A percentile compares a stretch with the other conserved stretches of the same genome.
These are phyloP conservation scores for Gnetum montanum DNA, from an alignment of 75 land plant genomes.

Conservation along the genomic window DNA sequence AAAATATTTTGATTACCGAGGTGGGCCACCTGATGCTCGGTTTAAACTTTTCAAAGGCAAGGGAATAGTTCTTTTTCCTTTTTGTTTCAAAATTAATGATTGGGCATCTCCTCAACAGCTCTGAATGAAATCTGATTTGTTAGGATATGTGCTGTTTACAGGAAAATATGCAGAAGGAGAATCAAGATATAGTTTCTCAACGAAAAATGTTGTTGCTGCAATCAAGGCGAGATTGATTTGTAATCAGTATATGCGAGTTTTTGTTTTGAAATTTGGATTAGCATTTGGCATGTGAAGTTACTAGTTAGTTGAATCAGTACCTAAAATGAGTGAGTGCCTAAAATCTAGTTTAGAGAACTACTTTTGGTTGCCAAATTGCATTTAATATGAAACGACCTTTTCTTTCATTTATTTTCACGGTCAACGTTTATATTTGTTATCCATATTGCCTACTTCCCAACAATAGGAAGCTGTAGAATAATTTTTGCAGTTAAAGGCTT, in stretches of 20 bases:
- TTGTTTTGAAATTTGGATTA: no score
- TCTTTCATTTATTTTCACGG: slow-evolving; percentile 44
- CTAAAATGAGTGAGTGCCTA: slow-evolving; percentile 21
- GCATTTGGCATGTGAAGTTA: slow-evolving; percentile 60
- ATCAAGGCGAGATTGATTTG: slow-evolving; percentile 47
- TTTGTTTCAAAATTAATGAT: not conserved
- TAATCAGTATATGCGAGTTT: no score
- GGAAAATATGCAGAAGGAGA: slow-evolving; percentile 87
- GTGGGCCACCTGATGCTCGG: slow-evolving; percentile 63
- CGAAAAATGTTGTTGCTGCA: slow-evolving; percentile 33
- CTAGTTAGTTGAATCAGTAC: slow-evolving; percentile 75
- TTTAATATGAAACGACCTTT: no score
- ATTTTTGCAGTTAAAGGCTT: no score
- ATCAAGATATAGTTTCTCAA: slow-evolving; percentile 62
- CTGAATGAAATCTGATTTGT: no score
- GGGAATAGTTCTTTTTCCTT: not conserved
- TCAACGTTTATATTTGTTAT: no score
- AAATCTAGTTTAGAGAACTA: no score
- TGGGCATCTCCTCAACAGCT: not conserved
- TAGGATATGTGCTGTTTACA: slow-evolving; percentile 16
- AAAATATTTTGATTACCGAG: slow-evolving; percentile 54
- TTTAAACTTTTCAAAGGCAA: slow-evolving; percentile 71
- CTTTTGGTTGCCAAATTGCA: no score
- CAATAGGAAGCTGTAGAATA: no score
- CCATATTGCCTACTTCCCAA: no score